Evolutionary conservation across 768 basidiomycete genomes (phyloP), one percentile per base, ranked within the genome.

Genomic region (Mrakia hoshinonis): DNA sequence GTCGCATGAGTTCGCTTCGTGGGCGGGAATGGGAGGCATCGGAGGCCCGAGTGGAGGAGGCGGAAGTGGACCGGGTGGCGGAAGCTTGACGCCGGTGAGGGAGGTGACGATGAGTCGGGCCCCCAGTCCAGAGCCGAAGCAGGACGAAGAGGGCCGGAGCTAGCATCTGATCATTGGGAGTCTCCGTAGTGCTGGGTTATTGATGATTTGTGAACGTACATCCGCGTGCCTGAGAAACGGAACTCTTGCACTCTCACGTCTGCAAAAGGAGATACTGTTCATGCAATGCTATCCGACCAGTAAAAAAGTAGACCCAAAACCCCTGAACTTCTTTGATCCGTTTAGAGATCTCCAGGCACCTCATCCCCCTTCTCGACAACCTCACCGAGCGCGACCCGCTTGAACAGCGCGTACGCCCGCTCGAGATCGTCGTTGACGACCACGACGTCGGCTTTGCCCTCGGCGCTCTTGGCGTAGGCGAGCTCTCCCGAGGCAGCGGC

Each of bases 341-440:
- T n/a, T 47, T 49, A 66, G 15, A 66, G 29, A 36, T 66, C 64
- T 29, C 43, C 49, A 4, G 92, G 92, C 63, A 95, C 80, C 47
- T 73, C 73, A 79, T 94, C 91, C 18, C 86, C 84, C 34, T 77
- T 36, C 20, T 47, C 77, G 31, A 85, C 80, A 52, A 80, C 77
- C 68, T 89, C 85, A 29, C 90, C 93, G 48, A 89, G 82, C 0
- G 92, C 90, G 24, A 93, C 84, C 70, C 82, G 81, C 78, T 86
- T 87, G 77, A 98, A 87, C n/a, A 88, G 79, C 0, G 81, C 80
- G 78, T 94, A 95, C 10, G 94, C 91, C 20, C 85, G 81, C 55
- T 94, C 90, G 18, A 95, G 79, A 77, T 94, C 86, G 75, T 93
- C 93, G 79, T 97, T 98, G 72, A 97, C 86, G 72, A 97, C 87